Evolutionary conservation across 306 rosid genomes (phyloP), one percentile per base, ranked within the genome.

Genomic region (Pachyrhizus erosus): DNA sequence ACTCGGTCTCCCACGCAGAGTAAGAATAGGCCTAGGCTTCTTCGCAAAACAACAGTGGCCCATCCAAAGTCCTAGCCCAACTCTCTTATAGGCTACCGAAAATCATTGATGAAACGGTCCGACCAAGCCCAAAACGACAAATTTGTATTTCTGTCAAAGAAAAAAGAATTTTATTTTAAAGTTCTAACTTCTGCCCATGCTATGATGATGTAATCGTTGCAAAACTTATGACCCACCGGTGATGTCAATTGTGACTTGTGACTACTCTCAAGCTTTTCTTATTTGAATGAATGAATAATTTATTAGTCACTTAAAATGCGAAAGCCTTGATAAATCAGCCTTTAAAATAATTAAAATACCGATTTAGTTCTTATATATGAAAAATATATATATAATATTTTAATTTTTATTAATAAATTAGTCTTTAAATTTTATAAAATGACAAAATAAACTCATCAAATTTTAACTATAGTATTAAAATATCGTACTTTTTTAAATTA

Each of bases 31-130:
- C 23, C 78, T 79, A 65, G n/a, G 68, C 57, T 37, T 54, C 39
- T 15, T 15, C 29, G 12, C 6, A 3, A 66, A 24, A 13, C 5
- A 37, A 2, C 11, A 57, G 20, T 45, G 84, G 84, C 74, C 79
- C 84, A 70, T 26, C 33, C 8, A 3, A 65, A 61, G 7, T 60
- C 9, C 18, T 21, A 61, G 70, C 84, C 84, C 79, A 80, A 70
- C 24, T 52, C 18, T 45, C 31, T 7, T 62, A 62, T 62, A 62
- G 2, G 14, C 62, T 62, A 2, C 11, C 34, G 27, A 26, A 13
- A 61, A 61, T 13, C 39, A 14, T 27, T 2, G n/a, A 62, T 62
- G 23, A 29, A 62, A 62, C 68, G 11, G 9, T 60, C 37, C n/a
- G 13, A 24, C 26, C 13, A 3, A 26, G 68, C 68, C 68, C 68